Evolutionary conservation across 2,329 filamentous ascomycete genomes (phyloP), one percentile per base, ranked within the genome.

Genomic region (Aspergillus fischeri): DNA sequence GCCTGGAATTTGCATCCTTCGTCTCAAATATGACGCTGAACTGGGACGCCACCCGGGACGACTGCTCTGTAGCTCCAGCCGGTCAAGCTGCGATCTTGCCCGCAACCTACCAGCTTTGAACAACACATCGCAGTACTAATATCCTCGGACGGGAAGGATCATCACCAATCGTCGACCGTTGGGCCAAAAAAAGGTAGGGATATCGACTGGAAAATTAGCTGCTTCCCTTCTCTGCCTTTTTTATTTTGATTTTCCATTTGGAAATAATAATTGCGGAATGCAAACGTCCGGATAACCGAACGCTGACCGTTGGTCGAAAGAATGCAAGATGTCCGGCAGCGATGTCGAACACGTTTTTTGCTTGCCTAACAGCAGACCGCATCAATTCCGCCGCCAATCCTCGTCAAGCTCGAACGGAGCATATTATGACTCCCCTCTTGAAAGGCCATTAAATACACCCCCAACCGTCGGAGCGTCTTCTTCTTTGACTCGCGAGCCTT

Each of bases 291-390:
- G n/a, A 41, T 32, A 52, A 55, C 35, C 25, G 51, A 51, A 66
- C 61, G 63, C 66, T 67, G 65, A 62, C 62, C 62, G 58, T 63
- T 58, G 63, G 65, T 63, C 64, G 64, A 62, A 66, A 70, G 68
- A 61, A 70, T 71, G 70, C 74, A 76, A 73, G 64, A 77, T 77
- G 75, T 71, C 76, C 69, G 72, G 72, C 68, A 70, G 68, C 66
- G 67, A 74, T 71, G 67, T 72, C 67, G 70, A 77, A 62, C 73
- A 74, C 64, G 67, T 70, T 65, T 72, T 70, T 68, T 68, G 70
- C 64, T 61, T 66, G 60, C 64, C 70, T 63, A 66, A 73, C 60
- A 57, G 58, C 65, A 60, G 61, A 55, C 66, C 62, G 64, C 66
- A 56, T 62, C 62, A 63, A 65, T 62, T 67, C 65, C 66, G 65